Conservation (phyloP, 2,329 filamentous ascomycete genomes). For the Xylariaceae sp. region DNA sequence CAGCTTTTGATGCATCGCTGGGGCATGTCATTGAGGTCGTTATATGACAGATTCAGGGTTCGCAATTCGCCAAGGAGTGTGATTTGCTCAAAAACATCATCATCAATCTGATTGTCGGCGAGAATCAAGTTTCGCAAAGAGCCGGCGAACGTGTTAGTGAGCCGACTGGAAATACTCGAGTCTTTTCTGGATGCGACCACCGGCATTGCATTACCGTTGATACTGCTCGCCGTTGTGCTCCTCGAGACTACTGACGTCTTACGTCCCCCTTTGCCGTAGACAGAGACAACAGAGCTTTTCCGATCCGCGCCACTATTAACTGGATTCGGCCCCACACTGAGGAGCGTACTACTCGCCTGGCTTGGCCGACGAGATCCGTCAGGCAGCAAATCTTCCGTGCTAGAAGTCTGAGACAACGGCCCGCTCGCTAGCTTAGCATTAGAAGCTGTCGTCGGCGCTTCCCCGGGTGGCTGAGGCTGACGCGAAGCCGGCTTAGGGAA, state of each 20-base stretch:
- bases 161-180: constrained; percentile 74
- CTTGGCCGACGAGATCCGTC: constrained; percentile 69
- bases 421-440: constrained; percentile 41
- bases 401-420: constrained; percentile 59
- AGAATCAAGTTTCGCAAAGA: constrained; percentile 81
- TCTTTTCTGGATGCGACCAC: constrained; percentile 69
- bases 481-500: constrained; percentile 85
- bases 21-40: constrained; percentile 88
- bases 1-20: constrained; percentile 83
- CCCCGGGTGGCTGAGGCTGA: constrained; percentile 57
- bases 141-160: constrained; percentile 82
- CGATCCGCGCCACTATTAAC: constrained; percentile 56
- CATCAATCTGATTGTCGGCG: constrained; percentile 89
- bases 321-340: constrained; percentile 74
- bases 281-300: constrained; percentile 81
- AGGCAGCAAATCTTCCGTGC: constrained; percentile 68
- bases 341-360: constrained; percentile 71
- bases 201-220: constrained; percentile 49
- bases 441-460: constrained; percentile 36
- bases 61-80: constrained; percentile 77
- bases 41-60: constrained; percentile 90
- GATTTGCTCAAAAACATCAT: constrained; percentile 92
- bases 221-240: constrained; percentile 41
- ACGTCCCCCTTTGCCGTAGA: constrained; percentile 72
- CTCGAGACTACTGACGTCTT: constrained; percentile 82